Percentiles rank a stretch among this genome's conserved stretches.
Evolutionary conservation across 1,139 yeast genomes (phyloP).

Genomic region (Sugiyamaella grinbergsii): DNA sequence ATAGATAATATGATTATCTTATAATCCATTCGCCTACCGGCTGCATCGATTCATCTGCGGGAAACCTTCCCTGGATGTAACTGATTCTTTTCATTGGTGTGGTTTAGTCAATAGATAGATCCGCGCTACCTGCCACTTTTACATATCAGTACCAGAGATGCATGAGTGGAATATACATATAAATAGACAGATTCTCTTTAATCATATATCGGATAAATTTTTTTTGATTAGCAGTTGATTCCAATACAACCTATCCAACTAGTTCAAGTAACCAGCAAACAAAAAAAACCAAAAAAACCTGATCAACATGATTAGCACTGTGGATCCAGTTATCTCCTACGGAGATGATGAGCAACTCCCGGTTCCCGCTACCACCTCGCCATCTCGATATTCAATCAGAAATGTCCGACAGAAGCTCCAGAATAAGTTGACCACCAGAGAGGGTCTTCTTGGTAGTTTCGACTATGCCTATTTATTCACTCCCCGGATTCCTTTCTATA

Average conservation of each 20-base stretch:
- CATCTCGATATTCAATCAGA: background rate
- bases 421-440: conserved; percentile 51
- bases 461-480: conserved; percentile 76
- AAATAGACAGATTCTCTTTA: background rate
- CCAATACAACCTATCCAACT: background rate
- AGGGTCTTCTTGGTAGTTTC: conserved; percentile 80
- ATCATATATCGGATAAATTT: too few species aligned
- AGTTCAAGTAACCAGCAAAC: background rate
- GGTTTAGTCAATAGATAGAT: too few species aligned
- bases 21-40: too few species aligned
- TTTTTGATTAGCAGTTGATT: too few species aligned
- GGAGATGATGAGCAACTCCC: conserved; percentile 7
- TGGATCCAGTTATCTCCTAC: conserved; percentile 4
- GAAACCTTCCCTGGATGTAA: too few species aligned
- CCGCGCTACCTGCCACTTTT: too few species aligned
- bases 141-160: too few species aligned
- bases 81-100: too few species aligned
- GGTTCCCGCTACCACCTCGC: conserved; percentile 5
- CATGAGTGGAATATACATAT: too few species aligned
- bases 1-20: too few species aligned
- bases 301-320: background rate
- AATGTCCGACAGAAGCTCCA: background rate
- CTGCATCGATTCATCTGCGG: too few species aligned
- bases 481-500: conserved; percentile 68
- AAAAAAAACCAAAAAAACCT: background rate